phyloP scores from a whole-genome alignment of 495 filamentous ascomycete genomes.

The Penicillium mononematosum region DNA sequence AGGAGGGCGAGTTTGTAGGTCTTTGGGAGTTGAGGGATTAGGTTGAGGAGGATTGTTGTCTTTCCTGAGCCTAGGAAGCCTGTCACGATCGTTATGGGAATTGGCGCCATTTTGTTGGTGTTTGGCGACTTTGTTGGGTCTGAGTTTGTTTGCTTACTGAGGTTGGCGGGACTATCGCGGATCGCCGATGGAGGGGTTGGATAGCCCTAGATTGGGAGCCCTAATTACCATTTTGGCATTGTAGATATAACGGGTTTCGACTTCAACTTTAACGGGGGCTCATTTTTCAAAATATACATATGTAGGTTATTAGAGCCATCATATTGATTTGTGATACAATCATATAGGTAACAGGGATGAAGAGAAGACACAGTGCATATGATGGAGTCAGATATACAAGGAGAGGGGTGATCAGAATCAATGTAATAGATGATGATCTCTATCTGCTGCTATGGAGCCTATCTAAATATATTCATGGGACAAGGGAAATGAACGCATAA shows the following conservation, averaged over 20 bases:
- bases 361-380: too few species aligned
- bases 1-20: slow-evolving; percentile 86
- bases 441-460: too few species aligned
- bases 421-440: too few species aligned
- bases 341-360: too few species aligned
- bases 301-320: too few species aligned
- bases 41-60: slow-evolving; percentile 86
- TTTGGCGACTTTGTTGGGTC: background rate
- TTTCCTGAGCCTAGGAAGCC: slow-evolving; percentile 95
- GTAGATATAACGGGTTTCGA: background rate
- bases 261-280: background rate
- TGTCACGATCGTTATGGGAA: slow-evolving; percentile 90
- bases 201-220: slow-evolving; percentile 7
- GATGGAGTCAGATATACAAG: too few species aligned
- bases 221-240: slow-evolving; percentile 4
- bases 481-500: too few species aligned
- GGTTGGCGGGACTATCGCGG: background rate
- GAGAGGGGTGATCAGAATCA: too few species aligned
- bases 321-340: too few species aligned
- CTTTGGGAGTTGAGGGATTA: slow-evolving; percentile 77
- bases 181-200: slow-evolving; percentile 7
- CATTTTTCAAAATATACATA: too few species aligned
- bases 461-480: too few species aligned
- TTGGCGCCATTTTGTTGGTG: slow-evolving; percentile 53
- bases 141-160: background rate